Conservation (phyloP, 495 filamentous ascomycete species). For the Neurospora tetrasperma region DNA sequence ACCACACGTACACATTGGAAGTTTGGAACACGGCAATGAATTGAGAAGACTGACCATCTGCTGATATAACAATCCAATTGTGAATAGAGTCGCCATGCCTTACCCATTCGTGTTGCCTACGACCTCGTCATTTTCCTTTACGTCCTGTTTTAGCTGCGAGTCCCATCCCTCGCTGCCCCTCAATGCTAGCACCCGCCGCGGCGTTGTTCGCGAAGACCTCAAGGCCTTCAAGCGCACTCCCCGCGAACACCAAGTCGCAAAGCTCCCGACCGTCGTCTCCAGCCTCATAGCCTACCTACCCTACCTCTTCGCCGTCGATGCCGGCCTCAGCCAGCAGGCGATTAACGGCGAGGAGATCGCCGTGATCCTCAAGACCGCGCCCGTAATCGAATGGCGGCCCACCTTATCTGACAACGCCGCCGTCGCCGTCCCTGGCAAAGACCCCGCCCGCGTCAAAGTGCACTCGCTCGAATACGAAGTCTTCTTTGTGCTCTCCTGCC, state of each 20-base stretch:
- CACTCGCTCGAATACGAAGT: slow-evolving; percentile 75
- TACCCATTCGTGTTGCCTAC: slow-evolving; percentile 77
- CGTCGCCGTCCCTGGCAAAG: slow-evolving; percentile 45
- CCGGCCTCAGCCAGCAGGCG: slow-evolving; percentile 46
- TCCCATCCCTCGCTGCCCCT: slow-evolving; percentile 79
- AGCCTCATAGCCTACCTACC: slow-evolving; percentile 66
- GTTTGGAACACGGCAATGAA: neutral
- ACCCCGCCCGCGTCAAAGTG: slow-evolving; percentile 52
- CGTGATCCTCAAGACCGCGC: slow-evolving; percentile 39
- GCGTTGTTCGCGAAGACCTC: slow-evolving; percentile 62
- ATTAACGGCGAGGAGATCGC: slow-evolving; percentile 52
- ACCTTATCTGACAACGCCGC: slow-evolving; percentile 51
- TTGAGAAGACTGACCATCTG: neutral
- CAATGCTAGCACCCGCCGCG: slow-evolving; percentile 64
- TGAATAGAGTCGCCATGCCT: slow-evolving; percentile 50
- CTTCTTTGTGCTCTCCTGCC: slow-evolving; percentile 62
- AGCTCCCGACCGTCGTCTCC: slow-evolving; percentile 56
- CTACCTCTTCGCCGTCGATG: slow-evolving; percentile 64
- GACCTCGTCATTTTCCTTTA: slow-evolving; percentile 72
- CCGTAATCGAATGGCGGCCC: slow-evolving; percentile 71
- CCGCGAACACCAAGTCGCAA: slow-evolving; percentile 49
- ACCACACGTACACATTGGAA: neutral
- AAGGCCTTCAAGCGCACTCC: slow-evolving; percentile 77
- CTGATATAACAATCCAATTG: neutral
- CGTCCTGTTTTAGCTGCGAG: slow-evolving; percentile 53